phyloP scores from a whole-genome alignment of 768 basidiomycete genomes.

The Tremella yokohamensis region DNA sequence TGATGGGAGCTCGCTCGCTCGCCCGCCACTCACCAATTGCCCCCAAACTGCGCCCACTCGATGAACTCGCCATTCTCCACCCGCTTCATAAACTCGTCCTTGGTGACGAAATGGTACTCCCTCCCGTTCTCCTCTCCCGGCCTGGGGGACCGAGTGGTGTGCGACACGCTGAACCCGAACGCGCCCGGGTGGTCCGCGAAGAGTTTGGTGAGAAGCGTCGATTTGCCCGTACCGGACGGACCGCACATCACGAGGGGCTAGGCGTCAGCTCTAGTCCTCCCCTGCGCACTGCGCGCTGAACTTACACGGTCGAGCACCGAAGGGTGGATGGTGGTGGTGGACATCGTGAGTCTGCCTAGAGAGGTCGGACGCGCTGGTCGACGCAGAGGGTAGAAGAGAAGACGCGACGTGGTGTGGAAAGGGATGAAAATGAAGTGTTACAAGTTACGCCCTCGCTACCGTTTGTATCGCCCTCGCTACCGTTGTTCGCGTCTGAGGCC shows the following conservation, averaged over 20 bases:
- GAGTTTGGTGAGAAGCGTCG: slow-evolving; percentile 76
- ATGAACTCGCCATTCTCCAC: slow-evolving; percentile 74
- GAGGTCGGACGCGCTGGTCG: too few relatives aligned
- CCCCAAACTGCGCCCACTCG: slow-evolving; percentile 89
- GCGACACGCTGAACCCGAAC: slow-evolving; percentile 92
- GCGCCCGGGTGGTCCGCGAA: slow-evolving; percentile 74
- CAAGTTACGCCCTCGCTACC: too few relatives aligned
- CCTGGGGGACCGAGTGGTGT: slow-evolving; percentile 83
- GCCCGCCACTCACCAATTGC: slow-evolving; percentile 59
- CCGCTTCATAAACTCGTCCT: slow-evolving; percentile 68
- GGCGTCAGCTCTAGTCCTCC: background rate
- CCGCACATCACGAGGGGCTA: slow-evolving; percentile 82
- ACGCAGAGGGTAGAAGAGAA: too few relatives aligned
- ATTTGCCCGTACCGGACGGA: slow-evolving; percentile 91
- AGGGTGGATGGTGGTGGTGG: slow-evolving; percentile 6
- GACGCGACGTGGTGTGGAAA: too few relatives aligned
- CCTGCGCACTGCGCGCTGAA: too few relatives aligned
- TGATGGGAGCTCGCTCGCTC: background rate
- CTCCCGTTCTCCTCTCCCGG: slow-evolving; percentile 76
- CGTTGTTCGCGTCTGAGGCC: too few relatives aligned
- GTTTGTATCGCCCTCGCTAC: too few relatives aligned
- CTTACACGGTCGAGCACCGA: slow-evolving; percentile 36
- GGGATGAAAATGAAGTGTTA: too few relatives aligned
- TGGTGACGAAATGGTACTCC: slow-evolving; percentile 79
- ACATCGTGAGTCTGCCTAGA: too few relatives aligned